These are phyloP conservation scores for Phytopythium delawarense DNA, from an alignment of 352 stramenopile species.

Conservation along the genomic window DNA sequence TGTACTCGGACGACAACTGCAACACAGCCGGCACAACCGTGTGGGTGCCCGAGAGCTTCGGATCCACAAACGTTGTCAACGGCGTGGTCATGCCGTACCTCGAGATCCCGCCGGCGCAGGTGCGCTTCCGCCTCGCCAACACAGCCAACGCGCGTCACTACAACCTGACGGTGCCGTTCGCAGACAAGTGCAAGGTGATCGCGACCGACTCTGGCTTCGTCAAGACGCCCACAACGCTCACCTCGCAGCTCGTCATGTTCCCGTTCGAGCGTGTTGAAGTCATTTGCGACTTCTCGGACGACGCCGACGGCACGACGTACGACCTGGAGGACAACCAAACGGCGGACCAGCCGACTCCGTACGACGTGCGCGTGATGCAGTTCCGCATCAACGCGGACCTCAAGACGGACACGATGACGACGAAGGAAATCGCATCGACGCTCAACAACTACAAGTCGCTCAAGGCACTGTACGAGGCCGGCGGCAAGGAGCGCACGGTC, in stretches of 20 bases:
- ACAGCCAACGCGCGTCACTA: conserved; percentile 66
- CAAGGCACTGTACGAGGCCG: conserved; percentile 42
- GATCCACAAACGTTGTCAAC: conserved; percentile 60
- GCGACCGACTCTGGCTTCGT: conserved; percentile 68
- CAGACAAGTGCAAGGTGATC: conserved; percentile 52
- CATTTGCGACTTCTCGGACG: conserved; percentile 48
- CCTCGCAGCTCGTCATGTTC: conserved; percentile 27
- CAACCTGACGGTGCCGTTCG: conserved; percentile 70
- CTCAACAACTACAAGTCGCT: conserved; percentile 48
- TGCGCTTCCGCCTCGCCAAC: conserved; percentile 57
- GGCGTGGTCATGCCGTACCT: conserved; percentile 69
- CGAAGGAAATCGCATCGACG: conserved; percentile 25
- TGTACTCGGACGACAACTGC: conserved; percentile 70
- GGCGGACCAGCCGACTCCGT: conserved; percentile 30
- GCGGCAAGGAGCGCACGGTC: conserved; percentile 50
- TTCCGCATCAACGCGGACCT: conserved; percentile 34
- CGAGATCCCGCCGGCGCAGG: conserved; percentile 49
- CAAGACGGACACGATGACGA: conserved; percentile 29
- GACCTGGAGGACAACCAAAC: conserved; percentile 47
- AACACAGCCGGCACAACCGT: conserved; percentile 24
- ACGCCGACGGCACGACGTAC: conserved; percentile 35
- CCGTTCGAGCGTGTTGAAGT: conserved; percentile 51
- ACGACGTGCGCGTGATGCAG: conserved; percentile 43
- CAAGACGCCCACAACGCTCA: conserved; percentile 16
- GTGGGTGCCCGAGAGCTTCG: conserved; percentile 65